Percentiles rank a stretch among this genome's conserved stretches.
Conservation (phyloP, 352 stramenopile genomes). For the Peronospora farinosa region DNA sequence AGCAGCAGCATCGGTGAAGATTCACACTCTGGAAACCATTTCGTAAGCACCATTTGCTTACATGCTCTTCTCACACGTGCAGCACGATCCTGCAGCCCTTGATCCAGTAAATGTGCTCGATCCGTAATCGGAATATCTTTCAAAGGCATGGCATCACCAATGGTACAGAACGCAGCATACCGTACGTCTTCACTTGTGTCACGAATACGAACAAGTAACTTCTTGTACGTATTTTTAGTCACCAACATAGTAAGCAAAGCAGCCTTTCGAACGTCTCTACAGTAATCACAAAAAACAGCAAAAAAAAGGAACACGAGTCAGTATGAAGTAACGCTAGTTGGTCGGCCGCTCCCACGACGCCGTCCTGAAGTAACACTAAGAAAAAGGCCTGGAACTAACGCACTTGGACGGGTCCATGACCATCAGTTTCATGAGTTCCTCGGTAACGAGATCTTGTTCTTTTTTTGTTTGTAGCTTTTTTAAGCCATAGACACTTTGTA, state of each 20-base stretch:
- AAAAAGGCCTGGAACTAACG: conserved; percentile 2
- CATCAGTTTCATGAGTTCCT: conserved; percentile 50
- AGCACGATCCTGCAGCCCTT: conserved; percentile 66
- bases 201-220: conserved; percentile 70
- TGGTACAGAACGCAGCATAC: conserved; percentile 45
- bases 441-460: conserved; percentile 32
- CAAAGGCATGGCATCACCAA: conserved; percentile 39
- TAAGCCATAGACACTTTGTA: conserved; percentile 56
- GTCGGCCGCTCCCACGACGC: too few species aligned
- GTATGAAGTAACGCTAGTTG: too few species aligned
- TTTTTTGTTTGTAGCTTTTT: conserved; percentile 48
- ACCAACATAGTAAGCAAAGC: conserved; percentile 49
- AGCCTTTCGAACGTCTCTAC: conserved; percentile 62
- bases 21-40: conserved; percentile 55
- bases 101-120: conserved; percentile 62
- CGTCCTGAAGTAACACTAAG: too few species aligned
- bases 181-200: conserved; percentile 68
- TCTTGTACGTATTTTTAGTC: conserved; percentile 35
- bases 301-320: too few species aligned
- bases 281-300: neutral
- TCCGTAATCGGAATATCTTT: conserved; percentile 59
- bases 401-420: conserved; percentile 70
- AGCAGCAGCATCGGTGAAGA: conserved; percentile 50
- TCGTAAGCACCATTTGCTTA: conserved; percentile 63
- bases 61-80: conserved; percentile 43